These are phyloP conservation scores for Tubosaeta sp. DNA, from an alignment of 768 basidiomycete genomes.

Conservation along the genomic window DNA sequence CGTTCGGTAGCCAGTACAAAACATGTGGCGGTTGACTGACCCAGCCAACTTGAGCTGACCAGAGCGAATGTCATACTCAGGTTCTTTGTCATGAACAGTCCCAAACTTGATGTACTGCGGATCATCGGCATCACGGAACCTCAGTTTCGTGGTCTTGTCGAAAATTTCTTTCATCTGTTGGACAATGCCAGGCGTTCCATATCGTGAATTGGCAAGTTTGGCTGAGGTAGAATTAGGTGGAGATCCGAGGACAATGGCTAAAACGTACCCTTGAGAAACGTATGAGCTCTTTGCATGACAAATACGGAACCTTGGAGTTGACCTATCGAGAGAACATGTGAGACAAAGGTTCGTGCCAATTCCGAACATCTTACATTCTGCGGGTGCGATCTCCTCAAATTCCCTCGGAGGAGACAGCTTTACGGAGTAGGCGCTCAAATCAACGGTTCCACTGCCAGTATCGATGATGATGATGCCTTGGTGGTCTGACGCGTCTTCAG, in stretches of 20 bases:
- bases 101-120: conserved; percentile 39
- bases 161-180: conserved; percentile 31
- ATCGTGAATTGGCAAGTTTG: conserved; percentile 28
- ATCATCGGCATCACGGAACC: conserved; percentile 34
- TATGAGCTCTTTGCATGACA: conserved; percentile 29
- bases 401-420: conserved; percentile 1
- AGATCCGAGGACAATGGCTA: background rate
- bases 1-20: background rate
- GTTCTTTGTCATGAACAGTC: conserved; percentile 32
- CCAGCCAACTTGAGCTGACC: conserved; percentile 36
- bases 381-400: conserved; percentile 34
- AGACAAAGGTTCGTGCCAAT: background rate
- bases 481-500: conserved; percentile 20
- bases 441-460: conserved; percentile 30
- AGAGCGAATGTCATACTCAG: conserved; percentile 28
- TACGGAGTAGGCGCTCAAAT: background rate
- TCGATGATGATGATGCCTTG: conserved; percentile 43
- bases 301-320: conserved; percentile 36
- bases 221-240: conserved; percentile 9
- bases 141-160: conserved; percentile 35
- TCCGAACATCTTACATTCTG: conserved; percentile 20
- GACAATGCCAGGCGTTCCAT: conserved; percentile 23
- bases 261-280: conserved; percentile 26
- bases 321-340: conserved; percentile 20
- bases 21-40: conserved; percentile 18